Conservation (phyloP, 805 yeast species). For the Candida endomychidarum region DNA sequence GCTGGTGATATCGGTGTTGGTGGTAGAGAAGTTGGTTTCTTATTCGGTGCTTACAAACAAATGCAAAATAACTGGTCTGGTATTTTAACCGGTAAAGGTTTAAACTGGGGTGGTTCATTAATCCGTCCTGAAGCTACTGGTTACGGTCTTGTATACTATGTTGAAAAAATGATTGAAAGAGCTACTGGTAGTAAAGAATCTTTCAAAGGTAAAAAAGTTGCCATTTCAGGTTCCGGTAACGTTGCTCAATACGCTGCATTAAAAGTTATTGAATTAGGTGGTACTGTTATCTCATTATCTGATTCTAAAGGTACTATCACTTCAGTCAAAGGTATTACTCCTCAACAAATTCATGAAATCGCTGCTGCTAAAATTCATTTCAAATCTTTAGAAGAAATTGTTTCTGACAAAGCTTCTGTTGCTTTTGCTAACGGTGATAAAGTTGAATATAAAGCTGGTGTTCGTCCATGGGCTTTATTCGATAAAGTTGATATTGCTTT, state of each 20-base stretch:
- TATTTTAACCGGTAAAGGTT: constrained; percentile 96
- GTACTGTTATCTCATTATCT: constrained; percentile 87
- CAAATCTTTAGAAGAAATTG: constrained; percentile 70
- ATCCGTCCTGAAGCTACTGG: constrained; percentile 99
- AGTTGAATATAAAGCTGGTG: constrained; percentile 85
- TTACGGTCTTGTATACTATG: constrained; percentile 95
- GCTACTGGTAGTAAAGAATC: constrained; percentile 88
- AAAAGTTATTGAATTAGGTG: constrained; percentile 96
- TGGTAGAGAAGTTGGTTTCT: constrained; percentile 92
- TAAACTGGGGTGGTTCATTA: constrained; percentile 98
- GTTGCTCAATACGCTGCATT: constrained; percentile 99
- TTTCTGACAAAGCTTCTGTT: constrained; percentile 50
- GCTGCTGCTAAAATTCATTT: constrained; percentile 77
- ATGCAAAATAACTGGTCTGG: constrained; percentile 93
- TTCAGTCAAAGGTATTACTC: constrained; percentile 76
- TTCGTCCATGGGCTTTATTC: constrained; percentile 93
- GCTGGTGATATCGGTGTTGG: constrained; percentile 99
- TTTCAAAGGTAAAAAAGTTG: constrained; percentile 90
- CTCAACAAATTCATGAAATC: constrained; percentile 74
- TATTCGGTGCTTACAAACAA: constrained; percentile 95
- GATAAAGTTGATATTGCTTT: constrained; percentile 93
- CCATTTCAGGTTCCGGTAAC: constrained; percentile 97
- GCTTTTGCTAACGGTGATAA: constrained; percentile 49
- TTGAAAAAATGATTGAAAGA: constrained; percentile 94
- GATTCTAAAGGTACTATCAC: constrained; percentile 93